Base-by-base conservation (phyloP, 2,329 filamentous ascomycete genomes). In the Zymoseptoria brevis region DNA sequence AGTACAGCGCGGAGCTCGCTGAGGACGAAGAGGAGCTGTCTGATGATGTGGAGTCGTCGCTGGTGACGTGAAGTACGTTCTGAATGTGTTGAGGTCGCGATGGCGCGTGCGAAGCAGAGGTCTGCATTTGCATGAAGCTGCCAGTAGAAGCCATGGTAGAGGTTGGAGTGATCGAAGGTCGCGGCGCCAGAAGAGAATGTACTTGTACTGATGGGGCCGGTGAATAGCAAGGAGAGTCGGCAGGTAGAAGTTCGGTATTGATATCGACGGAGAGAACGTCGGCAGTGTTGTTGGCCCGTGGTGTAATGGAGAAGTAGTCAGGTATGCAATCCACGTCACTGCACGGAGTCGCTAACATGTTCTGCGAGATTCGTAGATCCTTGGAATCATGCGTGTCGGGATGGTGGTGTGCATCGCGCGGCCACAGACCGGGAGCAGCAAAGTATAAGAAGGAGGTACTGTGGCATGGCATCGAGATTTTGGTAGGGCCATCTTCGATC, bases 101-200 rank as follows among this genome's bases (percentile, higher is more conserved):
- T 7, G 64, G 16, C n/a, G 58, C 19, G 58, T 71, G 67, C 7
- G 71, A 67, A 19, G 68, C 68, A 19, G 67, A 61, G 7, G 71
- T 72, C 59, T 73, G 71, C 26, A 69, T 63, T 54, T 69, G 69
- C 56, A 74, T 67, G 24, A 73, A 53, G 41, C 62, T 67, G 51
- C 63, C 57, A 4, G 51, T 11, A 29, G 51, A 22, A 21, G 66
- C 55, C 67, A 67, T 68, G 41, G 55, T 64, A 41, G 52, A 50
- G 19, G 55, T 49, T 2, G n/a, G 35, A 16, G 29, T 11, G 21
- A 21, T 5, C 19, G 19, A n/a, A 6, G 54, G 60, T 45, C 64
- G 61, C 56, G 60, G 59, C 26, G 67, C 62, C 30, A 69, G 63
- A 51, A 69, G 59, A 53, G 65, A 67, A 45, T 68, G 61, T 41